These are phyloP conservation scores for Hygrophoropsis aurantiaca DNA, from an alignment of 768 basidiomycete species.

Conservation along the genomic window DNA sequence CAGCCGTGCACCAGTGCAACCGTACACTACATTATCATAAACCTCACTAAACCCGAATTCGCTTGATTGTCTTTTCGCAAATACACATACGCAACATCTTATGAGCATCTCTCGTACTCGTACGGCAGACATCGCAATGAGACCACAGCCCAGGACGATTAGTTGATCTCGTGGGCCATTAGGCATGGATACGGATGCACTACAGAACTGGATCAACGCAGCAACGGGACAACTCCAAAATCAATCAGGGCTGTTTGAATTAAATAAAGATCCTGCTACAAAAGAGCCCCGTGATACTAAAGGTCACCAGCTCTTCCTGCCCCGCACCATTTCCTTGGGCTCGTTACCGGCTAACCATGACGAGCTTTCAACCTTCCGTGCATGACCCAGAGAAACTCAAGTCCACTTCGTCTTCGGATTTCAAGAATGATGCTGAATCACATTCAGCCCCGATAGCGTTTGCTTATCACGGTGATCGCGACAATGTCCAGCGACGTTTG, in stretches of 20 bases:
- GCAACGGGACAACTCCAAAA: neutral
- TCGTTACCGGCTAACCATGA: neutral
- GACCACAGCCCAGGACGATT: too few species aligned
- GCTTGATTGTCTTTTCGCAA: too few species aligned
- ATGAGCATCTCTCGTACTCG: too few species aligned
- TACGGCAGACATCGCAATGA: too few species aligned
- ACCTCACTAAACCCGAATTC: too few species aligned
- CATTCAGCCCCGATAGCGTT: conserved; percentile 3
- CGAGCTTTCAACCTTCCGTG: neutral
- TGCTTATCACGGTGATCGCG: conserved; percentile 11
- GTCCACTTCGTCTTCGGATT: neutral
- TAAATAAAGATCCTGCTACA: neutral
- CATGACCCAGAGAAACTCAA: too few species aligned
- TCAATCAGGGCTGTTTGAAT: neutral
- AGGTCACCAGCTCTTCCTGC: neutral
- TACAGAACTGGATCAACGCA: neutral
- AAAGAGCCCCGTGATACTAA: neutral
- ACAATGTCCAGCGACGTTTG: conserved; percentile 18
- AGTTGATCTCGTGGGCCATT: too few species aligned
- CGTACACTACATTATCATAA: too few species aligned
- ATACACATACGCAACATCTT: too few species aligned
- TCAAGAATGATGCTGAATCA: neutral
- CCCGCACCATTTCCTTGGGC: neutral
- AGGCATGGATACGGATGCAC: too few species aligned
- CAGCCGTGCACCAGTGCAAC: too few species aligned